phyloP scores from a whole-genome alignment of 345 rosid species.

The Ceriops decandra region DNA sequence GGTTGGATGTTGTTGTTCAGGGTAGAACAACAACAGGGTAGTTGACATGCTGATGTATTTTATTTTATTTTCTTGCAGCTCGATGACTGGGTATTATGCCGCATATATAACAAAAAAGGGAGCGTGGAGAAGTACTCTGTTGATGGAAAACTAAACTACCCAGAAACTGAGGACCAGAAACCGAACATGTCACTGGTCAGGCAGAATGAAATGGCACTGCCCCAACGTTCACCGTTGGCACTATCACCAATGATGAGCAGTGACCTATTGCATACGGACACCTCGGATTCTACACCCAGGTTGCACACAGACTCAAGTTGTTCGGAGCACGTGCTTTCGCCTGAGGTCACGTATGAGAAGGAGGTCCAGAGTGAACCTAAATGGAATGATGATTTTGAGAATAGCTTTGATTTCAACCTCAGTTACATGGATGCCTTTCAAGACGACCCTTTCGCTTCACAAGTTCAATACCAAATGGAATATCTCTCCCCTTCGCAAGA shows the following conservation, averaged over 20 bases:
- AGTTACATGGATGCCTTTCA: neutral
- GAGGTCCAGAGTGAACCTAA: constrained; percentile 59
- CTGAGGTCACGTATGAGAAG: constrained; percentile 43
- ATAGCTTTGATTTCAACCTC: constrained; percentile 25
- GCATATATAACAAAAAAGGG: constrained; percentile 87
- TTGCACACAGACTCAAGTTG: constrained; percentile 59
- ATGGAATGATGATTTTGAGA: constrained; percentile 29
- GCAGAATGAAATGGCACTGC: constrained; percentile 1
- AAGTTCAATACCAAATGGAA: neutral
- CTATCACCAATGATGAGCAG: neutral
- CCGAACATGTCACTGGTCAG: constrained; percentile 24
- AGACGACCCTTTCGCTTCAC: neutral
- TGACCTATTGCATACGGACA: constrained; percentile 33
- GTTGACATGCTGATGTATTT: neutral
- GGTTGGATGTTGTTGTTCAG: too few relatives aligned
- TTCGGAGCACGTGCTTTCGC: constrained; percentile 66
- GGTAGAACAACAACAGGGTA: too few relatives aligned
- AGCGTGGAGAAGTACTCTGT: constrained; percentile 47
- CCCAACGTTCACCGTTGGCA: neutral
- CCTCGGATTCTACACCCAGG: constrained; percentile 52
- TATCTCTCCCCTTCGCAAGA: neutral
- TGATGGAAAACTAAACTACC: constrained; percentile 20
- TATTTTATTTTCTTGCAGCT: constrained; percentile 44
- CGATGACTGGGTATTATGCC: constrained; percentile 82
- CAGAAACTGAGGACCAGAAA: constrained; percentile 36